These are phyloP conservation scores for Kodamaea leandrae DNA, from an alignment of 805 yeast genomes.

Conservation along the genomic window DNA sequence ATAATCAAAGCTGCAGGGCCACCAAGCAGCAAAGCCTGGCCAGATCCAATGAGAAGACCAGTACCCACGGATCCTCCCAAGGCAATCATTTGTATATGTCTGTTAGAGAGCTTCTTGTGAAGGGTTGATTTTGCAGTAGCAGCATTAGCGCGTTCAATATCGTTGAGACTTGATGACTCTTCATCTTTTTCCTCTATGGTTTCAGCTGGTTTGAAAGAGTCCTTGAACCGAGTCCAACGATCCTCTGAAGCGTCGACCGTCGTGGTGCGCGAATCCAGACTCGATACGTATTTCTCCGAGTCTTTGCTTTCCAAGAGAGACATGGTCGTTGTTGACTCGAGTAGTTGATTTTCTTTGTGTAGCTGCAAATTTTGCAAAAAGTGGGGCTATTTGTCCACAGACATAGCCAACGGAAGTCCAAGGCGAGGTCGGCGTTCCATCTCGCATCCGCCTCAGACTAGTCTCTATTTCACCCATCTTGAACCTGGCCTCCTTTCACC, in stretches of 20 bases:
- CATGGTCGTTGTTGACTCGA: background rate
- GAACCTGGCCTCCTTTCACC: too few species aligned
- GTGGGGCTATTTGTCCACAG: too few species aligned
- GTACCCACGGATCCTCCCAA: constrained; percentile 30
- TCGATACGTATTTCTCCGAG: constrained; percentile 4
- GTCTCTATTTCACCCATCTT: too few species aligned
- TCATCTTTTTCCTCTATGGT: constrained; percentile 3
- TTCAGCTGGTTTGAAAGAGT: constrained; percentile 32
- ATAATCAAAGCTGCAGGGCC: constrained; percentile 48
- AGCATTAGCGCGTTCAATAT: constrained; percentile 34
- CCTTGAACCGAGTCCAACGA: constrained; percentile 23
- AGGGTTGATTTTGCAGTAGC: constrained; percentile 26
- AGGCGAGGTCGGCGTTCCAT: too few species aligned
- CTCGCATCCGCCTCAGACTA: too few species aligned
- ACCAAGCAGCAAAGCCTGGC: constrained; percentile 38
- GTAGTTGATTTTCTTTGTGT: constrained; percentile 3
- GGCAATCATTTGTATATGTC: constrained; percentile 29
- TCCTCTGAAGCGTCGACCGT: background rate
- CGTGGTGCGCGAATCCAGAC: constrained; percentile 1
- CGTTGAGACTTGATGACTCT: constrained; percentile 16
- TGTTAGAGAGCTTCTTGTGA: constrained; percentile 21
- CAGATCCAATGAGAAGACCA: constrained; percentile 48
- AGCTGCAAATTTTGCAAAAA: constrained; percentile 4
- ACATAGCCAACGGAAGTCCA: background rate
- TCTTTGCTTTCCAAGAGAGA: background rate